phyloP scores from a whole-genome alignment of 1,284 basidiomycete species.

The Tilletia caries region DNA sequence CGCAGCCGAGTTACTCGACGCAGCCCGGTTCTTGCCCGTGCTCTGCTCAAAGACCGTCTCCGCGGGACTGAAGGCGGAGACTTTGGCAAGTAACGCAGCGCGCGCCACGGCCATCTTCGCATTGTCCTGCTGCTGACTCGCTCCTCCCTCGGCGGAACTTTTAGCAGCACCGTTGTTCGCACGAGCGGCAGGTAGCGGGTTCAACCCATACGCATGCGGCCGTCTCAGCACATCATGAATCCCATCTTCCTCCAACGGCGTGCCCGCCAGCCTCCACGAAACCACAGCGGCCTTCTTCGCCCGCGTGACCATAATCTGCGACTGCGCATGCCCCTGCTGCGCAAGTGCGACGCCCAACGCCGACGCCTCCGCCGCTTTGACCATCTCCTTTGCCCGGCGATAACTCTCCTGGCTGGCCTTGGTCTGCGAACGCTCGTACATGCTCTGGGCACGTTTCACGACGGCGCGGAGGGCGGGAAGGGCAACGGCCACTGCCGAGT shows the following conservation, averaged over 20 bases:
- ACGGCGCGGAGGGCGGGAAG: conserved; percentile 75
- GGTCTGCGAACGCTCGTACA: conserved; percentile 90
- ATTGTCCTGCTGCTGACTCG: background rate
- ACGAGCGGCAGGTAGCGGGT: background rate
- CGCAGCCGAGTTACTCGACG: conserved; percentile 26
- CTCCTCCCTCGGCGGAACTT: background rate
- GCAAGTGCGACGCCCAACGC: conserved; percentile 27
- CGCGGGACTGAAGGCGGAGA: conserved; percentile 76
- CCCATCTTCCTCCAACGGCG: conserved; percentile 64
- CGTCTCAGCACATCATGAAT: conserved; percentile 64
- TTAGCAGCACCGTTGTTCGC: background rate
- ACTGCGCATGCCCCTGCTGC: background rate
- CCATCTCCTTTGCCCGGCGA: conserved; percentile 82
- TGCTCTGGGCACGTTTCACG: conserved; percentile 80
- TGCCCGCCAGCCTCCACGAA: conserved; percentile 64
- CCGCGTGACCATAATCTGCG: background rate
- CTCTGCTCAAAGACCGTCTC: conserved; percentile 94
- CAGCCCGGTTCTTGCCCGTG: conserved; percentile 63
- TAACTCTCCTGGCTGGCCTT: conserved; percentile 84
- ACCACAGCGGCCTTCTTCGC: background rate
- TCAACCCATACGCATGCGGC: conserved; percentile 36
- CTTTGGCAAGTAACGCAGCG: conserved; percentile 68
- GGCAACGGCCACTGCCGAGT: conserved; percentile 59
- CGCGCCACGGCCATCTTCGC: conserved; percentile 61
- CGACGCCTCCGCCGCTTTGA: conserved; percentile 57